Base-by-base conservation (phyloP, 495 filamentous ascomycete species). In the Hyphodiscus hymeniophilus region DNA sequence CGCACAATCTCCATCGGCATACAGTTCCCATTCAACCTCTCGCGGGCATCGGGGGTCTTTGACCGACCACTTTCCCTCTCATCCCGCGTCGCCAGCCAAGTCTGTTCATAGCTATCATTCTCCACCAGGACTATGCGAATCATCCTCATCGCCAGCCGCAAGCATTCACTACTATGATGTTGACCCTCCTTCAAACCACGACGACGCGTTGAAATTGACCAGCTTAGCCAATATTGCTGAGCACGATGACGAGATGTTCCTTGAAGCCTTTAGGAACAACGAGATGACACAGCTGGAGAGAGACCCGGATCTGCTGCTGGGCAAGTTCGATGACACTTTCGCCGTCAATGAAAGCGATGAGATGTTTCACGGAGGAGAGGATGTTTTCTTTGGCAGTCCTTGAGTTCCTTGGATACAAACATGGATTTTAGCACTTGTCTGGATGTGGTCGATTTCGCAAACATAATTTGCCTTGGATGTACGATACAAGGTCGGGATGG, bases 31-130 rank as follows among this genome's bases (percentile, higher is more conserved):
- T 47, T 66, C 68, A 28, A 24, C 45, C 5, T 28, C 34, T 24
- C 33, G 36, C 22, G 53, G 49, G 18, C 50, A 54, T 22, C 49
- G 50, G 17, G 52, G 41, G n/a, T 61, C 56, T 21, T 13, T 43
- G 3, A 20, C 38, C 2, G 45, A 66, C 23, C 47, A 49, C 10
- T 36, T 66, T 7, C 60, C 62, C 1, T 60, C 63, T 17, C 63
- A 60, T 34, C 68, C 71, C 1, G 56, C 53, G 13, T 74, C 73
- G 38, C 73, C 73, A 5, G 64, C 68, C 21, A 73, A 71, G 60
- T 70, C 65, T 42, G 58, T 51, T 17, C 52, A 55, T 28, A 54
- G 51, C 24, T 57, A 57, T 35, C 53, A 60, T 40, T 55, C 54
- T 0, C 54, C 65, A 13, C 72, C 72, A 7, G 72, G 70, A 36